A percentile compares a stretch with the other conserved stretches of the same genome.
Evolutionary conservation across 371 early-diverging fungal genomes (phyloP).

Genomic region (Smittium mucronatum): DNA sequence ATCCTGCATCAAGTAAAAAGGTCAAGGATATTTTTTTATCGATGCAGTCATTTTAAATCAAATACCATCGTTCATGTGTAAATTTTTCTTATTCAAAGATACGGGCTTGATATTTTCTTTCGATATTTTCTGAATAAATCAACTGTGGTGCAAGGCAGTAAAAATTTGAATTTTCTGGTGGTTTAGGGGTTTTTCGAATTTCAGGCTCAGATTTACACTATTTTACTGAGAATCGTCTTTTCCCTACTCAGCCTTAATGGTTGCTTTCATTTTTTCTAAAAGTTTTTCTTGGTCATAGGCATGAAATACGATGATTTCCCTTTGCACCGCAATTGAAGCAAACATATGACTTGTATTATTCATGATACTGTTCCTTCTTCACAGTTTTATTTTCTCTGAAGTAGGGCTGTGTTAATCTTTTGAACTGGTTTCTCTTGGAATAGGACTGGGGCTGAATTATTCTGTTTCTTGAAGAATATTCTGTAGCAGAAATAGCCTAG

Average conservation of each 20-base stretch:
- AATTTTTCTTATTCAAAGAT: neutral
- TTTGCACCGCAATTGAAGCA: neutral
- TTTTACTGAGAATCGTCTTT: neutral
- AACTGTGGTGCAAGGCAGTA: neutral
- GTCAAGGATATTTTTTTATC: neutral
- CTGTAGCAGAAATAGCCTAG: neutral
- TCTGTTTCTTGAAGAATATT: neutral
- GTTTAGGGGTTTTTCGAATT: neutral
- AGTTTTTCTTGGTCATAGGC: neutral
- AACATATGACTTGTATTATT: neutral
- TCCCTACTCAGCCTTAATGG: neutral
- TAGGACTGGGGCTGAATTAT: neutral
- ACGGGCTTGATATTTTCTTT: neutral
- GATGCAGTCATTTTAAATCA: neutral
- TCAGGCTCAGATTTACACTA: neutral
- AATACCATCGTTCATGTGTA: neutral
- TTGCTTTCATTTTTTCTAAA: neutral
- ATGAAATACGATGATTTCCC: neutral
- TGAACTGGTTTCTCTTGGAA: neutral
- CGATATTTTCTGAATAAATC: neutral
- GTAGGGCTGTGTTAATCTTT: neutral
- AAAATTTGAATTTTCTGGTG: neutral
- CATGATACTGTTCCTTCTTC: neutral
- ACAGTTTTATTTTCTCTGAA: neutral
- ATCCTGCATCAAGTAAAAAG: neutral